phyloP scores from a whole-genome alignment of 306 rosid species.

The Nissolia schottii region DNA sequence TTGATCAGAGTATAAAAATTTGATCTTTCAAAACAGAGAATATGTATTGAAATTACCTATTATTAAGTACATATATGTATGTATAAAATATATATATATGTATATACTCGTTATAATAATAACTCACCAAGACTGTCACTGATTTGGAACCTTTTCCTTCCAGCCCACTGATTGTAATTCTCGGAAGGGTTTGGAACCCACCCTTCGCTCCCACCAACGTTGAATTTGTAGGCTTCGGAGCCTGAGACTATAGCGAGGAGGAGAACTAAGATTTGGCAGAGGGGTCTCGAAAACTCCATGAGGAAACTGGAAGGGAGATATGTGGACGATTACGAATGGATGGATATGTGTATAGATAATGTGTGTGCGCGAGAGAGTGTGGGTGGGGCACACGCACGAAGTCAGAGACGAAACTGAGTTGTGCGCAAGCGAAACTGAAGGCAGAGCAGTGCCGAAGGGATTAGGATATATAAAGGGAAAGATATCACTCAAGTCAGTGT shows the following conservation, averaged over 20 bases:
- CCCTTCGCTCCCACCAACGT: conserved; percentile 63
- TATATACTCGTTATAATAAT: neutral
- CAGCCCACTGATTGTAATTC: conserved; percentile 59
- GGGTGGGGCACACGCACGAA: neutral
- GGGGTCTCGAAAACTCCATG: conserved; percentile 30
- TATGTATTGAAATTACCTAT: neutral
- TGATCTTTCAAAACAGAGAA: neutral
- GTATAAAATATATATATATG: too few relatives aligned
- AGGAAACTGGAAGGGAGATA: neutral
- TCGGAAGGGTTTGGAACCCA: conserved; percentile 72
- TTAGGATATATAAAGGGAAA: neutral
- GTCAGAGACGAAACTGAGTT: neutral
- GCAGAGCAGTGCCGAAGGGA: neutral
- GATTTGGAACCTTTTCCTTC: conserved; percentile 55
- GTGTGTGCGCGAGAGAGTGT: neutral
- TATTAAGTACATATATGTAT: too few relatives aligned
- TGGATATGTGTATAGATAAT: neutral
- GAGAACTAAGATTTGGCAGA: conserved; percentile 11
- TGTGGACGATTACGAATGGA: neutral
- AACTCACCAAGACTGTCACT: conserved; percentile 60
- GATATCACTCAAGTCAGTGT: neutral
- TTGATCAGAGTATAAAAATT: neutral
- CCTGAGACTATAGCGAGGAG: conserved; percentile 22
- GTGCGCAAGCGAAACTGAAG: neutral
- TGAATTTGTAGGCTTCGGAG: conserved; percentile 38